Base-by-base conservation (phyloP, 345 rosid genomes). In the Lenwebbia sp. region DNA sequence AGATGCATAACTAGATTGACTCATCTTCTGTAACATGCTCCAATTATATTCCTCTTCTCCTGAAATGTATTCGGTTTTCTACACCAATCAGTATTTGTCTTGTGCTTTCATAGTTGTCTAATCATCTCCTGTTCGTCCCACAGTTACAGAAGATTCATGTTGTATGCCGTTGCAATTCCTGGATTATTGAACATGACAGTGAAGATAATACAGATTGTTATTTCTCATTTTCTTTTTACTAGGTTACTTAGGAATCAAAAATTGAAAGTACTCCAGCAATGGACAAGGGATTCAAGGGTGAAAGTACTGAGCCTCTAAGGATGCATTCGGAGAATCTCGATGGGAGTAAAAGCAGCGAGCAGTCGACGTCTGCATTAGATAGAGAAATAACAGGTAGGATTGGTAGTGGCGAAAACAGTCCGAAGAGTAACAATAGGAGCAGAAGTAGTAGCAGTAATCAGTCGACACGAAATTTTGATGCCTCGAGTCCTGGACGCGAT, bases 351-450 rank as follows among this genome's bases (percentile, higher is more conserved):
- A 85, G 86, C 82, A 49, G 84, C 84, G 10, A 62, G 70, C 62
- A 56, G n/a, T 84, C 84, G 41, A 91, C 85, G 60, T 52, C 76
- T 40, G 84, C 84, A 65, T 85, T 90, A n/a, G 84, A 85, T 47
- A 44, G 14, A 26, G 65, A 84, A 26, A 70, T 4, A 19, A 33
- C 25, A 22, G 78, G 13, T 4, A 33, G 47, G 25, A 70, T 70
- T 33, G 44, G 78, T 40, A 70, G 78, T 19, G 47, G 78, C 78
- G 7, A 70, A 40, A 70, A 70, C 44, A 5, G 25, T 70, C 78
- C 6, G 2, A 70, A 70, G 78, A 33, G 37, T 33, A 74, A 86
- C n/a, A 82, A 83, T 84, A 86, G 65, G 53, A 87, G 60, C 49
- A 33, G 41, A 21, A 86, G 90, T 86, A 87, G 88, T 41, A 83